Percentiles rank a stretch among this genome's conserved stretches.
These are phyloP conservation scores for Barnettozyma hawaiiensis DNA, from an alignment of 1,139 yeast genomes.

Conservation along the genomic window DNA sequence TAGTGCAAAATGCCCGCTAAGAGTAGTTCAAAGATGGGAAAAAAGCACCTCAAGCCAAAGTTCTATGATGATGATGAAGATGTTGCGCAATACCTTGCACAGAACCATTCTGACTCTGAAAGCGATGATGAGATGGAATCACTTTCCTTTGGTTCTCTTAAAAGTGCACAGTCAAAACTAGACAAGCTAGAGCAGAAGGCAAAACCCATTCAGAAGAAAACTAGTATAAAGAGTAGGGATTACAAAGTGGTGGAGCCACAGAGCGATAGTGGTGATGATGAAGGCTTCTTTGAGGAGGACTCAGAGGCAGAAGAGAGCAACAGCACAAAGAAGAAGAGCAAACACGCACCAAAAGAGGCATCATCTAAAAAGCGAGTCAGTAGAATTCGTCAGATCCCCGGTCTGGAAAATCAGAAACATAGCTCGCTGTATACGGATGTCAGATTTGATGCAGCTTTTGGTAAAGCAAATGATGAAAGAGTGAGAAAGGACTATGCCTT, in stretches of 20 bases:
- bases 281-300: slow-evolving; percentile 10
- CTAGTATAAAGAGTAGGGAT: slow-evolving; percentile 12
- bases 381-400: slow-evolving; percentile 68
- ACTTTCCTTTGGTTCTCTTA: slow-evolving; percentile 56
- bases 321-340: slow-evolving; percentile 35
- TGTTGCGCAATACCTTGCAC: slow-evolving; percentile 11
- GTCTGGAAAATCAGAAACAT: slow-evolving; percentile 43
- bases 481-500: slow-evolving; percentile 77
- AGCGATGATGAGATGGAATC: slow-evolving; percentile 37
- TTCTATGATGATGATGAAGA: slow-evolving; percentile 17
- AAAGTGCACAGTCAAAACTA: slow-evolving; percentile 49
- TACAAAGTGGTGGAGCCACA: slow-evolving; percentile 16
- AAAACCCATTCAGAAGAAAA: slow-evolving; percentile 8
- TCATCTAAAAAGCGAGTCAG: slow-evolving; percentile 72
- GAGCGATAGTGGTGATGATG: slow-evolving; percentile 19
- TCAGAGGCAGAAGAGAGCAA: slow-evolving; percentile 17
- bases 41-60: slow-evolving; percentile 12
- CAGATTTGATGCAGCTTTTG: slow-evolving; percentile 84
- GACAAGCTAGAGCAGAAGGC: slow-evolving; percentile 30
- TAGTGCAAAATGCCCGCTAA: not conserved
- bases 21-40: slow-evolving; percentile 7
- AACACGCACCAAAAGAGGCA: slow-evolving; percentile 77
- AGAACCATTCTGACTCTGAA: slow-evolving; percentile 16
- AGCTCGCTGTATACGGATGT: slow-evolving; percentile 62
- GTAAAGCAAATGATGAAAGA: slow-evolving; percentile 65